Base-by-base conservation (phyloP, 1,284 basidiomycete genomes). In the Cronartium quercuum region DNA sequence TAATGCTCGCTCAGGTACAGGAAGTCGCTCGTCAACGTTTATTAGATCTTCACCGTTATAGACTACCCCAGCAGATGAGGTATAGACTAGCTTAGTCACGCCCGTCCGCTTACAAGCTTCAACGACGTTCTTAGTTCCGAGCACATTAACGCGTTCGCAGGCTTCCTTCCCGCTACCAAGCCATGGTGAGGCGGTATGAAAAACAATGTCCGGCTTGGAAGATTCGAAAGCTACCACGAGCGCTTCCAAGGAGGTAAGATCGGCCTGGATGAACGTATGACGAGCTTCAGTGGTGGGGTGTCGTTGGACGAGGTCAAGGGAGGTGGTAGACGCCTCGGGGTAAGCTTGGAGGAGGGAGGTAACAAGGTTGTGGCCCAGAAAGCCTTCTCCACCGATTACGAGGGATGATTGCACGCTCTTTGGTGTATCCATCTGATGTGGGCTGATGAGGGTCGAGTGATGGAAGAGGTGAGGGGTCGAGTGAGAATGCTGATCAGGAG, bases 81-180 rank as follows among this genome's bases (percentile, higher is more conserved):
- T 99, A 83, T 91, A 98, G 6, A 99, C 91, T 61, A 99, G 87
- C 82, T 96, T 94, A 21, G 85, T 85, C 7, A 98, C 89, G 18
- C 87, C 87, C 51, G 86, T 85, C 37, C 88, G 85, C 12, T 89
- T 83, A 29, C 90, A 90, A 13, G 91, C 91, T 21, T 89, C 87
- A 80, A 99, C 90, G 63, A 98, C 86, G 10, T 90, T 89, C 78
- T 87, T 86, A 0, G 95, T 97, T 21, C 96, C 96, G 40, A 90
- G 87, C 6, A 98, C 92, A 81, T 98, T 98, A 79, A 98, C 95
- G 82, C 90, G 91, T 83, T 89, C 89, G 84, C 92, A 96, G 21
- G 98, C 82, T 1, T 88, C 88, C 2, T 86, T 76, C 84, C 89
- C 80, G 64, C 90, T 83, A 35, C 88, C 90, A 7, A 88, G 87